Conservation (phyloP, 176 grass and related monocot genomes). For the Microstegium vimineum region DNA sequence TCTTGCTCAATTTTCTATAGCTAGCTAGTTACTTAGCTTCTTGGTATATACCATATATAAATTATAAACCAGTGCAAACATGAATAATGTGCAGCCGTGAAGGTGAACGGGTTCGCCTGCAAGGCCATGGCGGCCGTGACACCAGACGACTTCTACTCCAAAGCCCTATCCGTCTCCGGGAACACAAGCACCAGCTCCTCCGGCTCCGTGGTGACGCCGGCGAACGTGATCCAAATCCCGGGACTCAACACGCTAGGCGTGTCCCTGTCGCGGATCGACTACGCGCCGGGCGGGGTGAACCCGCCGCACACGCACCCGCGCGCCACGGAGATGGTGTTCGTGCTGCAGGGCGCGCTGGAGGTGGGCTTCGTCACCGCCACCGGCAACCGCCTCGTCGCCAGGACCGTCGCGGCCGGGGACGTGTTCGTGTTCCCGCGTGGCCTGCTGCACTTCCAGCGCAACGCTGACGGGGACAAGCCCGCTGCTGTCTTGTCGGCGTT, state of each 20-base stretch:
- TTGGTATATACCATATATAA: too few species aligned
- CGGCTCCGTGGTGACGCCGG: conserved; percentile 27
- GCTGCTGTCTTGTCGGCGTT: conserved; percentile 37
- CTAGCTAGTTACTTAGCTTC: neutral
- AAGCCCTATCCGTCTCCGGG: conserved; percentile 2
- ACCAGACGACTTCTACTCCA: conserved; percentile 30
- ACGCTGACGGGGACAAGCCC: neutral
- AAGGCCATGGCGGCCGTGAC: conserved; percentile 7
- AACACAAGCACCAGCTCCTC: conserved; percentile 19
- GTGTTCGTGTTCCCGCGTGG: conserved; percentile 42
- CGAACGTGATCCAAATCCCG: conserved; percentile 35
- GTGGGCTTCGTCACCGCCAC: conserved; percentile 37
- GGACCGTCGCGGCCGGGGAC: neutral
- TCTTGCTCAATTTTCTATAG: neutral
- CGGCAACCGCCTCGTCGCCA: conserved; percentile 16
- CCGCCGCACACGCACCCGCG: conserved; percentile 46
- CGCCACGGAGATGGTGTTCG: conserved; percentile 48
- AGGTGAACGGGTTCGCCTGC: conserved; percentile 37
- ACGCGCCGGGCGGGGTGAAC: conserved; percentile 33
- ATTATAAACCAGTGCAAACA: too few species aligned
- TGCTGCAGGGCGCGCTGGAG: conserved; percentile 29
- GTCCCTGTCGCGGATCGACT: conserved; percentile 43
- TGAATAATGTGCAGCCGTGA: neutral
- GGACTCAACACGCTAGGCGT: conserved; percentile 42
- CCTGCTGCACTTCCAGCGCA: conserved; percentile 27